Evolutionary conservation across 2,329 filamentous ascomycete species (phyloP), one percentile per base, ranked within the genome.

Genomic region (Ceratocystis cacaofunesta): DNA sequence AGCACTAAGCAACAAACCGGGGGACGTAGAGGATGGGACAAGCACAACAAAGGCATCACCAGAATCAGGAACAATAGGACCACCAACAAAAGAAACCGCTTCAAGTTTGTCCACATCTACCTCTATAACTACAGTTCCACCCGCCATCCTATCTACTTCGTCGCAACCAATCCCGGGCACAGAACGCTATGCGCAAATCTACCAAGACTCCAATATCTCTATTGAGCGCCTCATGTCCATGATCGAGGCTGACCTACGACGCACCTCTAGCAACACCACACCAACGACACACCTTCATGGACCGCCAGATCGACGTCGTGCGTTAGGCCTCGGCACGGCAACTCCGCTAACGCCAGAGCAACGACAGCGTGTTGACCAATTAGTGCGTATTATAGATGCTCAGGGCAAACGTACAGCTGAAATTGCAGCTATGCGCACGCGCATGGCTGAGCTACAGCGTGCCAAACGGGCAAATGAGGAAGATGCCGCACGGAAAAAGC

Each of bases 371-470:
- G 62, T 64, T 15, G 68, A 69, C 57, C 50, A 68, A 28, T 61
- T 68, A 6, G 44, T 61, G 15, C 67, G 68, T 58, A 65, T 65
- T 17, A 65, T 65, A 8, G 63, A 68, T 25, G 67, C 63, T 1
- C 62, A 66, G 28, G 30, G 19, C 5, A 57, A 66, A 15, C 62
- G 65, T 36, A 30, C 50, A 15, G 57, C 32, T 7, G 67, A 57
- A 25, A 75, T 78, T 12, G 74, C 77, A 52, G 73, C 71, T 36
- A 75, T 77, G 66, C 69, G 69, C 65, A 70, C 69, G 63, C 75
- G 78, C 8, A 71, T 81, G 2, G 77, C 79, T 65, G 79, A 80
- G 69, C 73, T 81, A 3, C 75, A 74, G 19, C 73, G 79, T 66
- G 79, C 79, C 32, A 79, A 77, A 30, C 66, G 66, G 7, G 66